These are phyloP conservation scores for Oenanthe sinensis DNA, from an alignment of 129 eudicot genomes.

Conservation along the genomic window DNA sequence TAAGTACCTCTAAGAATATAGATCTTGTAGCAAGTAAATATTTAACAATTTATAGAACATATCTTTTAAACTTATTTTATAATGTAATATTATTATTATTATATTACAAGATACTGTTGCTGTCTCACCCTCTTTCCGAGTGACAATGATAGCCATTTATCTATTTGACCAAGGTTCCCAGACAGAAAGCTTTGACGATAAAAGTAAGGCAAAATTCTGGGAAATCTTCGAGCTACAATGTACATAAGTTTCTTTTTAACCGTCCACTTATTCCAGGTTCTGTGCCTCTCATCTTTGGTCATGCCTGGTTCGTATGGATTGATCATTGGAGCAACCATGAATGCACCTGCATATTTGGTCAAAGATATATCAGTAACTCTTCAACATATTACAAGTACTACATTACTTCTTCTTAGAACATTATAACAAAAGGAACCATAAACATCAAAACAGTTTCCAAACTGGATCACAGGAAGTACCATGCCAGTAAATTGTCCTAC, in stretches of 20 bases:
- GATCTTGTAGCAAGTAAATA: background rate
- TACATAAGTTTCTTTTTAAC: slow-evolving; percentile 50
- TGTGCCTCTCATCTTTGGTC: slow-evolving; percentile 62
- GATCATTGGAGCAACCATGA: slow-evolving; percentile 81
- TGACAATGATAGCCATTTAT: slow-evolving; percentile 61
- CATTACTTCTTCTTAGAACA: background rate
- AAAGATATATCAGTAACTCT: slow-evolving; percentile 8
- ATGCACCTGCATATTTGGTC: slow-evolving; percentile 54
- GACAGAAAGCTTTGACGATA: slow-evolving; percentile 72
- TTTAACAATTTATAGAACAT: background rate
- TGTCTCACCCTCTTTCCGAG: slow-evolving; percentile 66
- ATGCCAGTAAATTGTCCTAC: background rate
- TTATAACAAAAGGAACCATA: background rate
- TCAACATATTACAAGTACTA: background rate
- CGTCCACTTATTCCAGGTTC: slow-evolving; percentile 72
- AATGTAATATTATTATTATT: background rate
- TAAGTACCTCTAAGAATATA: background rate
- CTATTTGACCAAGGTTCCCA: slow-evolving; percentile 69
- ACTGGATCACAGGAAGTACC: background rate
- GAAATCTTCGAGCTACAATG: slow-evolving; percentile 64
- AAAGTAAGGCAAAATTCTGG: slow-evolving; percentile 54
- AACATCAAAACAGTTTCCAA: slow-evolving; percentile 2
- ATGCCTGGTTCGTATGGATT: slow-evolving; percentile 84
- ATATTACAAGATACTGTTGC: background rate
- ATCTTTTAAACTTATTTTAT: background rate